Evolutionary conservation across 208 protist genomes (phyloP), one percentile per base, ranked within the genome.

Genomic region (Leishmania martiniquensis): DNA sequence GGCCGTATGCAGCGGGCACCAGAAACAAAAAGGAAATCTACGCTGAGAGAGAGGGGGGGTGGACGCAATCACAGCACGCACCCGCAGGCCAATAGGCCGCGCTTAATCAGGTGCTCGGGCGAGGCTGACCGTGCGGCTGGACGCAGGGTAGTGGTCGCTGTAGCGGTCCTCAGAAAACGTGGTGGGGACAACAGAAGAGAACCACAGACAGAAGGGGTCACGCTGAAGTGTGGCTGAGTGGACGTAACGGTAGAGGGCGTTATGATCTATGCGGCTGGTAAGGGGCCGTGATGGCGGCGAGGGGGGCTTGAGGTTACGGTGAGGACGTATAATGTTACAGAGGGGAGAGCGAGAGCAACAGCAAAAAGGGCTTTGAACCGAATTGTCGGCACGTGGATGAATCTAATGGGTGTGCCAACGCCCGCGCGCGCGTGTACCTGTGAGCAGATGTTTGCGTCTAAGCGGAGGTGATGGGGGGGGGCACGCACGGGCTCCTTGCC

Each of bases 11-110:
- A 9, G 22, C 49, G 20, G 44, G 20, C 32, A 22, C 2, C 22
- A 69, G 7, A 47, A 22, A n/a, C n/a, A n/a, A n/a, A n/a, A n/a
- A n/a, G n/a, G n/a, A 9, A 49, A 69, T 69, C 65, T 32, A 69
- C 39, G 59, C 25, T 52, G 65, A 25, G 54, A 9, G 22, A 22
- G 32, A 22, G 51, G 51, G n/a, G n/a, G n/a, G n/a, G n/a, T n/a
- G n/a, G n/a, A n/a, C 10, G 20, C 34, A 32, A 51, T 47, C 65
- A 47, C 39, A 25, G 42, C 65, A 49, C 65, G 20, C 10, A 47
- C 22, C 9, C 39, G 49, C 20, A 45, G 3, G 20, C 25, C 22
- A 69, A 45, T n/a, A 49, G 22, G 2, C 17, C 63, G 32, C 34
- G 37, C 39, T 13, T 9, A 69, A 29, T 22, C 65, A 42, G 7